Evolutionary conservation across 2,329 filamentous ascomycete species (phyloP).

Genomic region (Cryphonectria nitschkei): DNA sequence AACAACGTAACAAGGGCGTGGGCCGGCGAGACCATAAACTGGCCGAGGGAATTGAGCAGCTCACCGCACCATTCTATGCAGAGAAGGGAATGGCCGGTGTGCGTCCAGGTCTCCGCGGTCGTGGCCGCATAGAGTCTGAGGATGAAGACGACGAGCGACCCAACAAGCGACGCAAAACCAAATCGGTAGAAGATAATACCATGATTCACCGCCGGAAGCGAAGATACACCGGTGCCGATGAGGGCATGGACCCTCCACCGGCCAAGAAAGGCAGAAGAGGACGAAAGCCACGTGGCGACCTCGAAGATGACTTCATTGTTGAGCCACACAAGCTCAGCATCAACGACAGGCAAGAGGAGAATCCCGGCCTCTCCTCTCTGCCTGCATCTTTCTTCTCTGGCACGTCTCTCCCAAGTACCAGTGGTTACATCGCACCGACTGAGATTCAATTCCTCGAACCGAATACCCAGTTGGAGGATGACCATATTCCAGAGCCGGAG

Average conservation of each 20-base stretch:
- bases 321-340: conserved; percentile 23
- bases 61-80: conserved; percentile 55
- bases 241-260: not conserved
- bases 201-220: conserved; percentile 6
- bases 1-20: conserved; percentile 29
- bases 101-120: conserved; percentile 22
- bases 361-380: conserved; percentile 32
- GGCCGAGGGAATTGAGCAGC: conserved; percentile 49
- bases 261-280: conserved; percentile 18
- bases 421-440: conserved; percentile 22
- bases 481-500: conserved; percentile 28
- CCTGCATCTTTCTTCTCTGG: conserved; percentile 34
- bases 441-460: conserved; percentile 46
- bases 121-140: conserved; percentile 21
- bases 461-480: conserved; percentile 45
- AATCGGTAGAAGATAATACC: not conserved
- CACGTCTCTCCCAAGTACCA: conserved; percentile 2
- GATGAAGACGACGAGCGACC: conserved; percentile 22
- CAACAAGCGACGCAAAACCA: not conserved
- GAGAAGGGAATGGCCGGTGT: conserved; percentile 32
- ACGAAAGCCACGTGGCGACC: conserved; percentile 13
- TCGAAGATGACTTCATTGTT: conserved; percentile 16
- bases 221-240: not conserved
- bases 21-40: conserved; percentile 42
- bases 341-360: conserved; percentile 13